These are phyloP conservation scores for Quercus ilex DNA, from an alignment of 306 rosid species.

Conservation along the genomic window DNA sequence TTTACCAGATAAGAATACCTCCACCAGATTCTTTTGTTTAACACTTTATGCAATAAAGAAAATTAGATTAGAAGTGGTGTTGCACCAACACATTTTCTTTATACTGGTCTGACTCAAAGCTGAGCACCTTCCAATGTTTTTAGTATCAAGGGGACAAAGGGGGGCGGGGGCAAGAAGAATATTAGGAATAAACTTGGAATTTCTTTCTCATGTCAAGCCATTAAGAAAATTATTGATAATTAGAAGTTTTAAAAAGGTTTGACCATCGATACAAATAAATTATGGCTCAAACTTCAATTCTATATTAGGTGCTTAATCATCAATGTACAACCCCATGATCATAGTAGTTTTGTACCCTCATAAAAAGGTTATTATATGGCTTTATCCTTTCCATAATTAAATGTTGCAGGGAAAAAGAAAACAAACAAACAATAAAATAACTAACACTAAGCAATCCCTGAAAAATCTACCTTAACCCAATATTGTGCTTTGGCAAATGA, in stretches of 20 bases:
- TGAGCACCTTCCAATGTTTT: neutral
- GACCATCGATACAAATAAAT: too few relatives aligned
- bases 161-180: neutral
- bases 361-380: neutral
- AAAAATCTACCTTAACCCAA: constrained; percentile 89
- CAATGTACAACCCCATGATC: neutral
- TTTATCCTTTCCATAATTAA: neutral
- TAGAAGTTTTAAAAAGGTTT: neutral
- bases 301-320: neutral
- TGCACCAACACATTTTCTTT: neutral
- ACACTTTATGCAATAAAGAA: neutral
- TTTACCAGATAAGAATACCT: neutral
- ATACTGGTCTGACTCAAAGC: too few relatives aligned
- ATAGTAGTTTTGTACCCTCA: neutral
- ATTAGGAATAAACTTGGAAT: neutral
- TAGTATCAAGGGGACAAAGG: neutral
- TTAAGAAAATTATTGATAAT: neutral
- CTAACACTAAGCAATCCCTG: constrained; percentile 13
- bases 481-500: constrained; percentile 94
- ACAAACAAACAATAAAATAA: neutral
- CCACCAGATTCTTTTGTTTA: neutral
- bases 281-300: too few relatives aligned
- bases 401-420: neutral
- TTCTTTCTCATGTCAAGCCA: neutral
- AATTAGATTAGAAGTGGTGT: neutral